These are phyloP conservation scores for Solanum raphanifolium DNA, from an alignment of 257 asterid species.

Conservation along the genomic window DNA sequence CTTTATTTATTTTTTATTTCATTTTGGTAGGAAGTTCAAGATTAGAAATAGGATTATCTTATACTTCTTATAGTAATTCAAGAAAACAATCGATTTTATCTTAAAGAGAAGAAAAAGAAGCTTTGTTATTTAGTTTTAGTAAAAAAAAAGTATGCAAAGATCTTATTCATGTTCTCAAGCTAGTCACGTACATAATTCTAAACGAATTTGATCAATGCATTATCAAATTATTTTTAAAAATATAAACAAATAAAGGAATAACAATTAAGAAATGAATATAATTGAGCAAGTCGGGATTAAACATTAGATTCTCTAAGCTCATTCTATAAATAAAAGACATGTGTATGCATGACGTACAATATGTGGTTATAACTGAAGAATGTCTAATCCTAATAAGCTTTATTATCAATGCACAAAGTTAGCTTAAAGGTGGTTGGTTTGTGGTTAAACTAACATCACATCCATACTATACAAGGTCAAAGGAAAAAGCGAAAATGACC, in stretches of 20 bases:
- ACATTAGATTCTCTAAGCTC: background rate
- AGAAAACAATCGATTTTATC: background rate
- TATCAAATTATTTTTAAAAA: background rate
- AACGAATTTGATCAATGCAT: background rate
- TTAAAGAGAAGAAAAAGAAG: background rate
- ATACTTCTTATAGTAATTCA: background rate
- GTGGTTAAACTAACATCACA: background rate
- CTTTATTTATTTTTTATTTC: too few species aligned
- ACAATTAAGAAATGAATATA: too few species aligned
- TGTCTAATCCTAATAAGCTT: background rate
- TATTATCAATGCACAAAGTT: background rate
- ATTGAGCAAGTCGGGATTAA: background rate
- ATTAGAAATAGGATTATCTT: background rate
- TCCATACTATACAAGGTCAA: background rate
- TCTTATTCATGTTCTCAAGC: background rate
- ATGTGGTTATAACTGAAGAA: background rate
- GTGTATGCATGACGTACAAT: background rate
- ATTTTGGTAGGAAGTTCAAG: background rate
- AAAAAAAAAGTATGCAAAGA: background rate
- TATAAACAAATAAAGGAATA: background rate
- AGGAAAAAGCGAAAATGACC: background rate
- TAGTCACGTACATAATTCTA: background rate
- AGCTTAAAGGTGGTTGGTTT: background rate
- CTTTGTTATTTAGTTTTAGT: background rate
- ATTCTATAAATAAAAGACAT: background rate